Evolutionary conservation across 1,284 basidiomycete species (phyloP), one percentile per base, ranked within the genome.

Genomic region (Cryptococcus amylolentus): DNA sequence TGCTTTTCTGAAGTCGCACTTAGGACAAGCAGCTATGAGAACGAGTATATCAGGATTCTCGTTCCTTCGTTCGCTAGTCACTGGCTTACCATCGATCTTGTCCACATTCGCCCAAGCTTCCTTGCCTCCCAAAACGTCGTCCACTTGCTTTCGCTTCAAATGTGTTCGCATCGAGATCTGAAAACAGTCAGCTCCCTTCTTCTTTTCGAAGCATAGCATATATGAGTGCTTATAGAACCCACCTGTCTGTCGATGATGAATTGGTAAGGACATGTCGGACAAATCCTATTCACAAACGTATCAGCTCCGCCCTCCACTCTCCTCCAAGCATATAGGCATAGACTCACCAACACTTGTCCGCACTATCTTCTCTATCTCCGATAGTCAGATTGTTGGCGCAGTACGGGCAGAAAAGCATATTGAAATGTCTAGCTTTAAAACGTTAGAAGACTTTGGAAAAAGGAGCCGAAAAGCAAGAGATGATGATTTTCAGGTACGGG

Each of bases 61-160:
- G 7, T 46, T 10, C 10, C 18, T 26, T 27, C 9, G 3, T 28
- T 46, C 6, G 20, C 41, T 12, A 42, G 14, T 8, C 44, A 10
- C 23, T 26, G 14, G 78, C 83, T 57, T 61, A 91, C 91, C 84
- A 61, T 85, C 82, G 0, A 89, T 94, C 48, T 87, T 86, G 76
- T 97, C 94, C 4, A 95, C 95, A 74, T 97, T 92, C 62, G 88
- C 89, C 93, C 95, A 98, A 74, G 86, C 87, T 56, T 93, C 91
- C 38, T 91, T 90, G 12, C 91, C 93, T 44, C 93, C 94, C 35
- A 97, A 80, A 1, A 98, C 92, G 70, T 97, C 93, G 71, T 97
- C 93, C 26, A 93, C 87, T 67, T 87, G 83, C 73, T 97, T 97
- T 18, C 89, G 83, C 66, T 86, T 86, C 63, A 92, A 81, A 64